Evolutionary conservation across 2,329 filamentous ascomycete species (phyloP).

Genomic region (Trichophyton equinum): DNA sequence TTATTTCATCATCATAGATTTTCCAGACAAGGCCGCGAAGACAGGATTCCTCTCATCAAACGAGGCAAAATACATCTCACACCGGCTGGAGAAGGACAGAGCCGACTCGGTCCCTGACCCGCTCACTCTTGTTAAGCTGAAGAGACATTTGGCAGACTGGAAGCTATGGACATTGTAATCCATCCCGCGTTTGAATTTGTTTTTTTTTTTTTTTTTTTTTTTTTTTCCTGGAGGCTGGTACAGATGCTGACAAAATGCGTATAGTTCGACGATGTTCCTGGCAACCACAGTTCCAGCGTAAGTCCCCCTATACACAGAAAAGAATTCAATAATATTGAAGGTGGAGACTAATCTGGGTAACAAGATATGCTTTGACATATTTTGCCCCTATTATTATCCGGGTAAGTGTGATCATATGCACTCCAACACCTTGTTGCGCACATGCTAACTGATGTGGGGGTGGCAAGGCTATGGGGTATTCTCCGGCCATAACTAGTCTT

Average conservation of each 20-base stretch:
- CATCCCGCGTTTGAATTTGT: conserved; percentile 12
- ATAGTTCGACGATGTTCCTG: conserved; percentile 9
- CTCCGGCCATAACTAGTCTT: conserved; percentile 17
- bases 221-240: too few relatives aligned
- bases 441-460: conserved; percentile 8
- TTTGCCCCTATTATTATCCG: conserved; percentile 10
- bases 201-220: too few relatives aligned
- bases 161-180: conserved; percentile 47
- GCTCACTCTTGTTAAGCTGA: conserved; percentile 39
- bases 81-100: conserved; percentile 43
- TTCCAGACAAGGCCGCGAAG: conserved; percentile 45
- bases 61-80: conserved; percentile 32
- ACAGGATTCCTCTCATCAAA: conserved; percentile 39
- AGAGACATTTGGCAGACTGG: conserved; percentile 39
- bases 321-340: background rate
- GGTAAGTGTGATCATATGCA: conserved; percentile 12
- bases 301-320: background rate
- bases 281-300: conserved; percentile 8
- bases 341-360: background rate
- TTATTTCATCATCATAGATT: conserved; percentile 51
- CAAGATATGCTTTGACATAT: conserved; percentile 7
- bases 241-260: conserved; percentile 6
- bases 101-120: conserved; percentile 38
- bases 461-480: conserved; percentile 21
- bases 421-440: background rate